These are phyloP conservation scores for Sordariomycetes sp. DNA, from an alignment of 2,329 filamentous ascomycete genomes.

Conservation along the genomic window DNA sequence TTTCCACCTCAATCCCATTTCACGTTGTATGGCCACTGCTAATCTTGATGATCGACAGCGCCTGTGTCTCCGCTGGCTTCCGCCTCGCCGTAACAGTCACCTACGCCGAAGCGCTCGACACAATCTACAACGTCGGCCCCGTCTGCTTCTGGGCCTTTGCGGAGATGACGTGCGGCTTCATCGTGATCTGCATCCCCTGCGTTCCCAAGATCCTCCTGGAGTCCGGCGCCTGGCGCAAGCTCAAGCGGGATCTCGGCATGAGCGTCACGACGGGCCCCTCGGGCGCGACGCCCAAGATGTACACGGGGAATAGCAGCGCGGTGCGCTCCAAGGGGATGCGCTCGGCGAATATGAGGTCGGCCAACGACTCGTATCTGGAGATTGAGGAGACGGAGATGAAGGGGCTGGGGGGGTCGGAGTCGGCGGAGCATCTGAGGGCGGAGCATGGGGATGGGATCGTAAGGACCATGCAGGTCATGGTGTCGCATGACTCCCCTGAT, in stretches of 20 bases:
- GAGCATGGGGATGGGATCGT: not conserved
- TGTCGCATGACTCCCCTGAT: not conserved
- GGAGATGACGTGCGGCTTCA: constrained; percentile 31
- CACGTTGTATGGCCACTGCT: constrained; percentile 6
- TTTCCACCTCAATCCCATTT: not conserved
- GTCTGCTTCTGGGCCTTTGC: constrained; percentile 27
- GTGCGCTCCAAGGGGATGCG: not conserved
- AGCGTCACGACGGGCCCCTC: constrained; percentile 1
- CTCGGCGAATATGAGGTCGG: not conserved
- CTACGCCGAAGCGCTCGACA: constrained; percentile 15
- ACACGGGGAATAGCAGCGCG: not conserved
- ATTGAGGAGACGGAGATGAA: not conserved
- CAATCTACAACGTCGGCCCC: constrained; percentile 21
- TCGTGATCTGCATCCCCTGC: constrained; percentile 23
- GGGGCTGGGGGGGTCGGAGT: not conserved
- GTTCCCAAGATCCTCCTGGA: constrained; percentile 20
- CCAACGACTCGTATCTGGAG: not conserved
- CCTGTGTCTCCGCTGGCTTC: constrained; percentile 23
- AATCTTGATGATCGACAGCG: constrained; percentile 18
- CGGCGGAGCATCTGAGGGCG: not conserved
- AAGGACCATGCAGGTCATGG: constrained; percentile 5
- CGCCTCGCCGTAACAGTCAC: constrained; percentile 19
- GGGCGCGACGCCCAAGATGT: not conserved
- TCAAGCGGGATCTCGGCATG: constrained; percentile 11
- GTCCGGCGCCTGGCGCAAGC: constrained; percentile 7